These are phyloP conservation scores for Tulasnella sp. DNA, from an alignment of 768 basidiomycete species.

Conservation along the genomic window DNA sequence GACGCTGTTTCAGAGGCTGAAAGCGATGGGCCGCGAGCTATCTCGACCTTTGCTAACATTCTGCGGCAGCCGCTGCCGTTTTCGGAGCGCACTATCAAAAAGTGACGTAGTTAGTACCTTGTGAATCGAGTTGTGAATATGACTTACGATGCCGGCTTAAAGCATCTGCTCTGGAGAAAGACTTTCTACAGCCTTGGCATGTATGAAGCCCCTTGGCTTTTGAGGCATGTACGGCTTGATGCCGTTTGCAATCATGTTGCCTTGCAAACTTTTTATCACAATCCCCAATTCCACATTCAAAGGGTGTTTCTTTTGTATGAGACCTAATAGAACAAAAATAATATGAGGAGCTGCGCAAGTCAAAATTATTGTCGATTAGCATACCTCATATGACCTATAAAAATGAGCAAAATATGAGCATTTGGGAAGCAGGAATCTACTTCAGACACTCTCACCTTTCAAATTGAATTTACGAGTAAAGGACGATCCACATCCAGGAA, in stretches of 20 bases:
- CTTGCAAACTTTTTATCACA: conserved; percentile 92
- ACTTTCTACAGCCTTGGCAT: conserved; percentile 87
- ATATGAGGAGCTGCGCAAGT: conserved; percentile 14
- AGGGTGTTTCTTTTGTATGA: conserved; percentile 90
- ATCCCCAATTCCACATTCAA: conserved; percentile 84
- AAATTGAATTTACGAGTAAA: conserved; percentile 89
- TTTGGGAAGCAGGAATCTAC: neutral
- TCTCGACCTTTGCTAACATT: no score
- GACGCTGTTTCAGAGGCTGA: no score
- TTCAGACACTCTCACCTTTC: conserved; percentile 44
- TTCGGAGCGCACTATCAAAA: no score
- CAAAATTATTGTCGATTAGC: conserved; percentile 7
- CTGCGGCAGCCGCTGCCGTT: no score
- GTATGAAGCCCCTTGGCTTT: conserved; percentile 72
- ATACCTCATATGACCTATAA: neutral
- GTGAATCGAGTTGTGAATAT: no score
- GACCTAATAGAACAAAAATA: conserved; percentile 75
- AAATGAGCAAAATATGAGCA: conserved; percentile 1
- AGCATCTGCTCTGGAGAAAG: conserved; percentile 87
- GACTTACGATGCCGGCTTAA: conserved; percentile 66
- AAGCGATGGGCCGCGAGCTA: no score
- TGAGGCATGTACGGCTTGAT: conserved; percentile 80
- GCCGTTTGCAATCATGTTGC: conserved; percentile 97
- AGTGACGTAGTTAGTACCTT: no score
- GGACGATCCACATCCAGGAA: conserved; percentile 92